Evolutionary conservation across 805 yeast genomes (phyloP), one percentile per base, ranked within the genome.

Genomic region (Candida dajiaensis): DNA sequence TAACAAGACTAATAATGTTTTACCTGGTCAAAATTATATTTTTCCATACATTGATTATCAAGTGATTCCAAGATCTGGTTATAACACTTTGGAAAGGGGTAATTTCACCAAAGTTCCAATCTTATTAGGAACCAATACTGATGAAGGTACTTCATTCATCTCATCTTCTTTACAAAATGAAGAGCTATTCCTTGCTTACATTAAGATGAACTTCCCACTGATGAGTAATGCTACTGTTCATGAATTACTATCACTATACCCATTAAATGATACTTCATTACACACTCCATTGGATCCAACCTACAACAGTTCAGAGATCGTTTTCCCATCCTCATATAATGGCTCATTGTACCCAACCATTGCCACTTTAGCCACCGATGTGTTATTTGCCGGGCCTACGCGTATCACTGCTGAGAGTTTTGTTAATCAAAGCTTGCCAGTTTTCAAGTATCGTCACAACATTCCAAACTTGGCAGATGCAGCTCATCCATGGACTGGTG

Each of bases 111-210:
- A 56, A 33, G 53, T 54, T 25, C 56, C 58, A 11, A 28, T 57
- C 3, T 42, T 58, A 19, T 52, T 58, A 19, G 63, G 63, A 2
- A 44, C 54, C 4, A 55, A 52, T 41, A 49, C 59, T 11, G 61
- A 58, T 33, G 56, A 57, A 19, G 61, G 61, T 10, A 38, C 43
- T 13, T 31, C 25, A 5, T 52, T 54, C 35, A 8, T 44, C 11
- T 6, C 29, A 20, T 7, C 42, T 6, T 29, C 45, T n/a, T 33
- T 46, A 15, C 40, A 46, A 4, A 38, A 42, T 11, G 39, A 50
- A 7, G 18, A 37, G 16, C 43, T 44, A 7, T 28, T 47, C 15
- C n/a, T 16, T 16, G 25, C 15, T 7, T 19, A 38, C 13, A 12
- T 44, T 18, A 6, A 20, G 3, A 42, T 3, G 1, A 13, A 36